Percentiles rank a stretch among this genome's conserved stretches.
Conservation (phyloP, 306 rosid species). For the Ceratonia siliqua region DNA sequence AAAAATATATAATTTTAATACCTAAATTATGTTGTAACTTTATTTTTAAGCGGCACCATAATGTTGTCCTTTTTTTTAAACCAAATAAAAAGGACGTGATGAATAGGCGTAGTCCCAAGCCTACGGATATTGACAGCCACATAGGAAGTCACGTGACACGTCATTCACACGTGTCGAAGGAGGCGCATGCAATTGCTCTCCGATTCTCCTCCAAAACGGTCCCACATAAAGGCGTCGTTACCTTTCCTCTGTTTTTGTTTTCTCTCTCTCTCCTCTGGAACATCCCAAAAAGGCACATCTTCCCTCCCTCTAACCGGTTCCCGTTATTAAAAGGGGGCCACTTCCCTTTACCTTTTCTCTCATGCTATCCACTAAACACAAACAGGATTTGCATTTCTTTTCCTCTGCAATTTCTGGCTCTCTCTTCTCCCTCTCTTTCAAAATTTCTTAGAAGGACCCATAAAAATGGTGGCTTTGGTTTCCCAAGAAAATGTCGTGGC, state of each 20-base stretch:
- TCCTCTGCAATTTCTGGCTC: neutral
- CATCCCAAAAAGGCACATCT: neutral
- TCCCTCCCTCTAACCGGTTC: constrained; percentile 20
- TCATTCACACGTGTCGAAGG: constrained; percentile 41
- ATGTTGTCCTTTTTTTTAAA: too few relatives aligned
- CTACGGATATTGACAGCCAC: constrained; percentile 39
- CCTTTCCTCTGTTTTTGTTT: neutral
- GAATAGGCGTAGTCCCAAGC: neutral
- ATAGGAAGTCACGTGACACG: constrained; percentile 30
- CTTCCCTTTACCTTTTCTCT: neutral
- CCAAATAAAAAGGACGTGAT: neutral
- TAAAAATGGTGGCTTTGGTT: constrained; percentile 50
- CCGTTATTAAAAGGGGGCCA: constrained; percentile 36
- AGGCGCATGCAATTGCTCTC: neutral
- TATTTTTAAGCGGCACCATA: too few relatives aligned
- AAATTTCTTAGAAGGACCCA: neutral
- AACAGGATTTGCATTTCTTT: neutral
- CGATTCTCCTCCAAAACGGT: neutral
- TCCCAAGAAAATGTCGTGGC: constrained; percentile 63
- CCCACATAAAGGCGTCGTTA: neutral
- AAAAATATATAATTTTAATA: too few relatives aligned
- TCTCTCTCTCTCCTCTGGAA: neutral
- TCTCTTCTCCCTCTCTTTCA: neutral
- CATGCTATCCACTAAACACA: constrained; percentile 42
- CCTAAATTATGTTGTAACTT: too few relatives aligned